Evolutionary conservation across 352 stramenopile species (phyloP), one percentile per base, ranked within the genome.

Genomic region (Phytophthora pisi): DNA sequence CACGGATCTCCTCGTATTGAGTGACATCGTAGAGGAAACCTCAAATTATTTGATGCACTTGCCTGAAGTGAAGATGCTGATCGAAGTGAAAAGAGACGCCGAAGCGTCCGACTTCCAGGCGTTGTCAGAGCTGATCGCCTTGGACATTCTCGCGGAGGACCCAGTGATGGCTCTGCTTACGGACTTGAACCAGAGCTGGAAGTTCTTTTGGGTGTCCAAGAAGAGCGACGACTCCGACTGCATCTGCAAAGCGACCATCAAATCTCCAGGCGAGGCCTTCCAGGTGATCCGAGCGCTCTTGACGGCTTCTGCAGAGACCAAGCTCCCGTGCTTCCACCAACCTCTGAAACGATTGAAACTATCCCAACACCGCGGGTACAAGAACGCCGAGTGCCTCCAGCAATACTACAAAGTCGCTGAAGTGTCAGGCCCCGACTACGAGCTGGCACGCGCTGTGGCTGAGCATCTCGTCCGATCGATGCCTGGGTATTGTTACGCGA

Each of bases 1-100:
- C 7, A 76, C 76, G 3, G 70, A 87, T 69, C 18, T 87, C 3
- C 60, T 87, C 64, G 43, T 87, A 46, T 61, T 84, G 55, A 76
- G 71, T 68, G 57, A 74, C 65, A 7, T 66, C 9, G 70, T 64
- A 30, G 52, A 62, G 49, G 34, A 65, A 24, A 45, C n/a, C 7
- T 57, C 61, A 10, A 0, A 5, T n/a, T 15, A 75, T 51, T 45
- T 77, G 52, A 2, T 56, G 36, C 54, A 61, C 3, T 67, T 83
- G 23, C 73, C 76, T 74, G 56, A 51, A 38, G 77, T 77, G 57
- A 79, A 68, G 59, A 77, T 85, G 75, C 61, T 82, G 46, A 75
- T 82, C 55, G 72, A 88, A 79, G 75, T 84, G 63, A 79, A 82
- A 55, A 70, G n/a, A 53, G 26, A 50, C 10, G 51, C 84, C 18